Conservation (phyloP, 331 rosid genomes). For the Dryas integrifolia region DNA sequence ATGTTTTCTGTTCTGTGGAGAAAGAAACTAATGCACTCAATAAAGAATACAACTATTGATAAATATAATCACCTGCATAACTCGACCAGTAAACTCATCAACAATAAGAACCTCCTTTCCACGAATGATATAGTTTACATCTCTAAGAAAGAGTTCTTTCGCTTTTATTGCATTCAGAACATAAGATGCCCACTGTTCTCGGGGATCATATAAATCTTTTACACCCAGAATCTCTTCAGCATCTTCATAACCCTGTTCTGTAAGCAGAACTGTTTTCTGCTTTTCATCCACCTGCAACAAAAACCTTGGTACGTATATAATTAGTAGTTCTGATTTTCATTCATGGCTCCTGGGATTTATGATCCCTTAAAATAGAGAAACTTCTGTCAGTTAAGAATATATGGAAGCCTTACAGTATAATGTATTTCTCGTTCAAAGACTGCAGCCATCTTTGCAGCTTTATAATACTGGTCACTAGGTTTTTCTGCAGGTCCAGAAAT, state of each 20-base stretch:
- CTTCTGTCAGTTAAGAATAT: constrained; percentile 1
- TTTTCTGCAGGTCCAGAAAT: constrained; percentile 98
- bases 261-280: constrained; percentile 77
- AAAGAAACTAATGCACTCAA: background rate
- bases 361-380: background rate
- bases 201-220: constrained; percentile 90
- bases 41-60: background rate
- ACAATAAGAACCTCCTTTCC: constrained; percentile 92
- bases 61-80: constrained; percentile 74
- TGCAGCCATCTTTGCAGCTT: constrained; percentile 92
- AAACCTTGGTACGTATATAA: constrained; percentile 19
- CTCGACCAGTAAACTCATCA: constrained; percentile 98
- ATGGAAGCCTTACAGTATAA: constrained; percentile 68
- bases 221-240: constrained; percentile 89
- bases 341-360: background rate
- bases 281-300: constrained; percentile 88
- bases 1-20: background rate
- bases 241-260: constrained; percentile 97
- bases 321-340: background rate
- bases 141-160: constrained; percentile 89
- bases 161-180: constrained; percentile 91
- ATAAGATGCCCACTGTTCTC: constrained; percentile 98
- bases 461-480: constrained; percentile 82
- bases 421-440: constrained; percentile 87
- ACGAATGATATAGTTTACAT: constrained; percentile 87